phyloP scores from a whole-genome alignment of 2,329 filamentous ascomycete species.

The Tolypocladium ophioglossoides region DNA sequence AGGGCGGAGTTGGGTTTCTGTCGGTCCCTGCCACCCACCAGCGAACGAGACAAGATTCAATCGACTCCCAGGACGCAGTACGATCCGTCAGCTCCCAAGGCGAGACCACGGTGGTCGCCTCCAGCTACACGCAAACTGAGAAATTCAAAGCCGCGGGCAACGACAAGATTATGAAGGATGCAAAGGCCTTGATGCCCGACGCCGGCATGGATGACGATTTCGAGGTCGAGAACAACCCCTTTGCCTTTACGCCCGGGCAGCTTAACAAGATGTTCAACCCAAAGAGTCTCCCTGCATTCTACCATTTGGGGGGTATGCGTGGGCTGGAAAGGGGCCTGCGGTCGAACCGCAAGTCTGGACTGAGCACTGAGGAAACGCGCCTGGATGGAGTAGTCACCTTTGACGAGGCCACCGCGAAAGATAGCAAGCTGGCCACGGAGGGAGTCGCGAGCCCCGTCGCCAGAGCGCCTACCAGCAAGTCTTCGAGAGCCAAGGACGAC shows the following conservation, averaged over 20 bases:
- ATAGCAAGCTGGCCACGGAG: constrained; percentile 23
- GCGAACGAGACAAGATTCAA: constrained; percentile 56
- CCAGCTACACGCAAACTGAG: constrained; percentile 31
- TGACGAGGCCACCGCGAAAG: constrained; percentile 48
- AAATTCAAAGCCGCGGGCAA: constrained; percentile 31
- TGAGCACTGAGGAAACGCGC: constrained; percentile 64
- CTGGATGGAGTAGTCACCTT: constrained; percentile 60
- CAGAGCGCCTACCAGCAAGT: constrained; percentile 2
- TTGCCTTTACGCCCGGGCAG: constrained; percentile 76
- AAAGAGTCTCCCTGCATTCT: constrained; percentile 75
- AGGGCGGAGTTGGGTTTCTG: constrained; percentile 45
- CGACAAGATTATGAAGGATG: constrained; percentile 50
- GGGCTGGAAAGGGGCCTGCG: constrained; percentile 74
- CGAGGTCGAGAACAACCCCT: constrained; percentile 65
- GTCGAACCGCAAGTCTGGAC: constrained; percentile 58
- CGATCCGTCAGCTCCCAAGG: constrained; percentile 50
- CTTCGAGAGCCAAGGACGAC: constrained; percentile 11
- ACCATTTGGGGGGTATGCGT: constrained; percentile 63
- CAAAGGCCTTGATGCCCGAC: constrained; percentile 64
- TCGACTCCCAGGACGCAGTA: constrained; percentile 55
- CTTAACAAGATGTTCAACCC: constrained; percentile 83
- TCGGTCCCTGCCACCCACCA: constrained; percentile 49
- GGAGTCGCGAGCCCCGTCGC: constrained; percentile 7
- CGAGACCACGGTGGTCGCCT: constrained; percentile 47
- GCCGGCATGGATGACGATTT: constrained; percentile 69